Evolutionary conservation across 495 filamentous ascomycete genomes (phyloP), one percentile per base, ranked within the genome.

Genomic region (Aspergillus saccharolyticus): DNA sequence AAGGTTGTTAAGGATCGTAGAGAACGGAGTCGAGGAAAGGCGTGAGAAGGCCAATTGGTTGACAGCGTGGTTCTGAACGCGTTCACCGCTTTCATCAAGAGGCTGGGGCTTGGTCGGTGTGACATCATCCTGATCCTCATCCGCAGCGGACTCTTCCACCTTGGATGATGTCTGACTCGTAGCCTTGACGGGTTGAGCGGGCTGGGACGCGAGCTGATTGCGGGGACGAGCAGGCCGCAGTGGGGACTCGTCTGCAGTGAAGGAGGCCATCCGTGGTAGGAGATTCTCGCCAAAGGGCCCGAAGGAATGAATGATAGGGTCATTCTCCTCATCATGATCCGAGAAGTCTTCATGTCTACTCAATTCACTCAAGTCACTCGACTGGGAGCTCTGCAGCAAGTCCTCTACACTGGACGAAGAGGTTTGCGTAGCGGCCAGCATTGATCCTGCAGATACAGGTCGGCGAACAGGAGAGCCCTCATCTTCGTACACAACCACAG

Each of bases 41-140:
- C 95, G 89, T 14, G 94, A 96, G 69, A 88, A 98, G n/a, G 95
- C 92, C 18, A 98, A 79, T 70, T 98, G 94, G 69, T 97, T 98
- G 64, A 89, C 80, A 51, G 92, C 85, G 65, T 97, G 95, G 66
- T 97, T 91, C 69, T 63, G 81, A 63, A 66, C 73, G 63, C 70
- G 54, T 65, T 73, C 72, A 9, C 59, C 65, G 25, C 56, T 61
- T 48, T 75, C 73, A 49, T 66, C 74, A 46, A 63, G 60, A n/a
- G 65, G 70, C 39, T 66, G 66, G 49, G 67, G 65, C 33, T 71
- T 74, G 64, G 44, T 64, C 12, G 33, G 33, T 59, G 60, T 48
- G 55, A 19, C 58, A 28, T 64, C 56, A 48, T 73, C 61, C 33
- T 8, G 7, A 39, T 39, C 33, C 6, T 39, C 33, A 8, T 39